Percentiles rank a stretch among this genome's conserved stretches.
phyloP scores from a whole-genome alignment of 768 basidiomycete species.

The Guyanaporus albipodus region DNA sequence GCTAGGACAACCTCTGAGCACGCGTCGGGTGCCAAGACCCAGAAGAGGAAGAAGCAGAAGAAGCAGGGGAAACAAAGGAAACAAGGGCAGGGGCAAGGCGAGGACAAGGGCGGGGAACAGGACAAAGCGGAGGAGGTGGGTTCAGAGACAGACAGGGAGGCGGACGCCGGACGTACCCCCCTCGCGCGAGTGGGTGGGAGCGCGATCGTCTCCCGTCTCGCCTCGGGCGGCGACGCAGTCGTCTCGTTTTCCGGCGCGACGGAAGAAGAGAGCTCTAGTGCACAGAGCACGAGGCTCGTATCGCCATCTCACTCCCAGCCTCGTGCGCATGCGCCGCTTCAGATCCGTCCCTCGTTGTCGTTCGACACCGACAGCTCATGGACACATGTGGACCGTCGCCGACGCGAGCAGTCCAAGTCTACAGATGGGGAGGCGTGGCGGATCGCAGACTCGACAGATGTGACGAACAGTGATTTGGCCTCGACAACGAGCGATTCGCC shows the following conservation, averaged over 20 bases:
- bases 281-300: constrained; percentile 2
- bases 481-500: constrained; percentile 46
- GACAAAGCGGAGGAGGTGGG: background rate
- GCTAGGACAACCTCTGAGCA: constrained; percentile 23
- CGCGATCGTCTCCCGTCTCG: too few species aligned
- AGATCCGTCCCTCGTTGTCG: constrained; percentile 16
- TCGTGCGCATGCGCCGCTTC: too few species aligned
- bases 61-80: constrained; percentile 10
- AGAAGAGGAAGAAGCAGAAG: constrained; percentile 45
- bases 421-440: constrained; percentile 4
- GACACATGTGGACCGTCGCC: constrained; percentile 62
- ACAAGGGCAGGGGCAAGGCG: background rate
- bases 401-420: constrained; percentile 9
- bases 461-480: constrained; percentile 49
- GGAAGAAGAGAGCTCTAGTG: too few species aligned
- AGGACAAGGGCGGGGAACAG: background rate
- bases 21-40: constrained; percentile 22
- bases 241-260: background rate
- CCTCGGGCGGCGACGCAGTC: too few species aligned
- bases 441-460: constrained; percentile 20
- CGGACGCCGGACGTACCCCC: background rate
- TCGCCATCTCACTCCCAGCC: constrained; percentile 19
- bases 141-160: constrained; percentile 14
- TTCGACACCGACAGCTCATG: constrained; percentile 59
- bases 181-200: too few species aligned